Evolutionary conservation across 73 alveolate species (phyloP).

Genomic region (Tetrahymena malaccensis): DNA sequence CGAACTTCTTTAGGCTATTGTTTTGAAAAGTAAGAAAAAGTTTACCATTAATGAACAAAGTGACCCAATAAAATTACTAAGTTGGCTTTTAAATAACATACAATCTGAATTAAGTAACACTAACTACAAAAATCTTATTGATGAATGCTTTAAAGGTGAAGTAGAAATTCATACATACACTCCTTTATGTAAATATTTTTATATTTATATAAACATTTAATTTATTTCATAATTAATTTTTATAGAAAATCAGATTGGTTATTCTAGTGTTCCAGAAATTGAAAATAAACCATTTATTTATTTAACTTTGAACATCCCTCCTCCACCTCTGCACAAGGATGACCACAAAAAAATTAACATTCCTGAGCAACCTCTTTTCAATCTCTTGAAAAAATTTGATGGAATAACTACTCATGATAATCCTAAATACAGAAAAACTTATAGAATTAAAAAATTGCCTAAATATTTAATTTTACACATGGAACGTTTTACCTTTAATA

Average conservation of each 20-base stretch:
- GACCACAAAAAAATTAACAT: constrained; percentile 59
- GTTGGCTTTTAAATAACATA: constrained; percentile 83
- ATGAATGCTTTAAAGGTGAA: constrained; percentile 81
- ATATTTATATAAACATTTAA: neutral
- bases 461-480: constrained; percentile 72
- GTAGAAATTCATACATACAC: constrained; percentile 63
- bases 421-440: constrained; percentile 53
- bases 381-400: constrained; percentile 87
- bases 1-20: constrained; percentile 43
- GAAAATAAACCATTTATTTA: constrained; percentile 45
- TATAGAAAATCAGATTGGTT: constrained; percentile 55
- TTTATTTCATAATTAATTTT: neutral
- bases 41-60: constrained; percentile 60
- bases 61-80: constrained; percentile 85
- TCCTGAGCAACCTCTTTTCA: constrained; percentile 79
- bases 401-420: constrained; percentile 70
- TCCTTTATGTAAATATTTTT: constrained; percentile 31
- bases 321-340: constrained; percentile 80
- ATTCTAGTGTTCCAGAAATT: constrained; percentile 50
- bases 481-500: constrained; percentile 89
- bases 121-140: constrained; percentile 43
- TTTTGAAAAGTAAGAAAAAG: constrained; percentile 51
- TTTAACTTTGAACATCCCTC: constrained; percentile 82
- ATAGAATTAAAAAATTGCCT: constrained; percentile 71
- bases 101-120: constrained; percentile 50